A percentile compares a stretch with the other conserved stretches of the same genome.
Conservation (phyloP, 1,284 basidiomycete species). For the Exobasidium rhododendri region DNA sequence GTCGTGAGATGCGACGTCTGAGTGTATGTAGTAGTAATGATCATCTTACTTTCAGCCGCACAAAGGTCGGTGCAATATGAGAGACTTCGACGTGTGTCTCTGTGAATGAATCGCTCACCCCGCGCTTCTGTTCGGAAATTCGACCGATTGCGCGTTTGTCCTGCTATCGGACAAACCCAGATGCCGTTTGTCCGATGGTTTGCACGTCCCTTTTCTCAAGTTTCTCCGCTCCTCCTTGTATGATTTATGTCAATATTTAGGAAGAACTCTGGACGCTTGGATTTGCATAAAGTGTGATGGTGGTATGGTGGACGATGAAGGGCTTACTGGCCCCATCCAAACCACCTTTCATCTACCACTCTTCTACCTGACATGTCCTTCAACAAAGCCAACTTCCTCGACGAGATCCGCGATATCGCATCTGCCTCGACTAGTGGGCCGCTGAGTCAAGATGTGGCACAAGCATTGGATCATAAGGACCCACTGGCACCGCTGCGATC, state of each 20-base stretch:
- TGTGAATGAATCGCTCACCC: too few relatives aligned
- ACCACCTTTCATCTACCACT: background rate
- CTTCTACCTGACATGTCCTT: background rate
- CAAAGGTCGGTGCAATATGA: too few relatives aligned
- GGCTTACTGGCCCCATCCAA: background rate
- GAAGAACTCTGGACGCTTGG: background rate
- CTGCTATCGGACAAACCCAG: too few relatives aligned
- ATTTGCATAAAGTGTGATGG: background rate
- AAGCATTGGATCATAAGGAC: conserved; percentile 3
- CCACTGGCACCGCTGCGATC: background rate
- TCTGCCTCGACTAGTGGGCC: background rate
- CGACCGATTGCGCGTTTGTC: too few relatives aligned
- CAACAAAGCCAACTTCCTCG: background rate
- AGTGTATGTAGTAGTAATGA: too few relatives aligned
- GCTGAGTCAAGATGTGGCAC: background rate
- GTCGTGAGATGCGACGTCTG: too few relatives aligned
- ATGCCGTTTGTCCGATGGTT: too few relatives aligned
- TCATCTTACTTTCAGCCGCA: too few relatives aligned
- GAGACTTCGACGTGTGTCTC: too few relatives aligned
- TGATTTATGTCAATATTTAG: background rate
- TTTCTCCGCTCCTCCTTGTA: background rate
- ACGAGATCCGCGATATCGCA: background rate
- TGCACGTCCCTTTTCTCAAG: background rate
- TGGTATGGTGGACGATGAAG: background rate
- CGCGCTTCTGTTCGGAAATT: too few relatives aligned